These are phyloP conservation scores for Testicularia cyperi DNA, from an alignment of 1,284 basidiomycete genomes.

Conservation along the genomic window DNA sequence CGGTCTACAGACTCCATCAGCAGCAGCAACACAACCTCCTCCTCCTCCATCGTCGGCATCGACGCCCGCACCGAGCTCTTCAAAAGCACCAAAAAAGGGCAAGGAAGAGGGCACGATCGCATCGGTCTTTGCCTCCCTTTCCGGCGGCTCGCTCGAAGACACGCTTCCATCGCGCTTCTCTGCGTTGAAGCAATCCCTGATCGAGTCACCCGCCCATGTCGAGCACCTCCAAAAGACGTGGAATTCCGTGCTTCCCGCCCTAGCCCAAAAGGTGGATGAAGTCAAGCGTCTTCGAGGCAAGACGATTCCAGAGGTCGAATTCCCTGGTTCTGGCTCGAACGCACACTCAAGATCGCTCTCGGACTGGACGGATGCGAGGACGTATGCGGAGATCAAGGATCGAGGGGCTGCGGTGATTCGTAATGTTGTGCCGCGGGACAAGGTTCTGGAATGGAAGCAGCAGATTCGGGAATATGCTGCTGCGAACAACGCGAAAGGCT, in stretches of 20 bases:
- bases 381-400: constrained; percentile 24
- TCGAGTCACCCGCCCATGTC: constrained; percentile 14
- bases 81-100: background rate
- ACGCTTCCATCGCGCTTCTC: constrained; percentile 40
- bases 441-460: constrained; percentile 39
- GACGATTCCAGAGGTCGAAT: constrained; percentile 31
- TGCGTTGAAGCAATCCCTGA: constrained; percentile 26
- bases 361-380: constrained; percentile 25
- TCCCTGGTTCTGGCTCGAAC: constrained; percentile 1
- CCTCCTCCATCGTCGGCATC: constrained; percentile 1
- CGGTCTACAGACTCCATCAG: too few species aligned
- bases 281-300: constrained; percentile 9
- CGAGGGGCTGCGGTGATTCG: constrained; percentile 40
- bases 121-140: constrained; percentile 43
- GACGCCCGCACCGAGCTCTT: constrained; percentile 1
- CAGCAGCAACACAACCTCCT: constrained; percentile 4
- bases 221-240: constrained; percentile 27
- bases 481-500: constrained; percentile 40
- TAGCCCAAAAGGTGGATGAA: constrained; percentile 12
- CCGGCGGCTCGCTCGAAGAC: constrained; percentile 36
- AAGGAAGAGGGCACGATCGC: constrained; percentile 46
- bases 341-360: background rate
- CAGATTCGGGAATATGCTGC: constrained; percentile 30
- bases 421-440: constrained; percentile 23
- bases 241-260: constrained; percentile 17